These are phyloP conservation scores for Erodium maritimum DNA, from an alignment of 345 rosid genomes.

Conservation along the genomic window DNA sequence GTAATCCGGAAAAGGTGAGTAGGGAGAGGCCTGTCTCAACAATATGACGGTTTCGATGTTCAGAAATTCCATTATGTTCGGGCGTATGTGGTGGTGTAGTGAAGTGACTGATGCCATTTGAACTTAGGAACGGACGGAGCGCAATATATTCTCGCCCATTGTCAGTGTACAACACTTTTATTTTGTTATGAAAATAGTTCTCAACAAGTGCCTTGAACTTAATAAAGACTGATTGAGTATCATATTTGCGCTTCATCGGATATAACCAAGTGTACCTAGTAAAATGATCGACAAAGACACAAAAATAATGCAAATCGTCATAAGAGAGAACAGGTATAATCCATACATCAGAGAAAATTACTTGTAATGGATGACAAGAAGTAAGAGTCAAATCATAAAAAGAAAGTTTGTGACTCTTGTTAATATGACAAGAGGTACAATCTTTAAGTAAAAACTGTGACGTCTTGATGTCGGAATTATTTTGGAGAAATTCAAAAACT, in stretches of 20 bases:
- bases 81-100: too few species aligned
- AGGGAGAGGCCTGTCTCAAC: too few species aligned
- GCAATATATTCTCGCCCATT: too few species aligned
- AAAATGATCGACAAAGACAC: conserved; percentile 7
- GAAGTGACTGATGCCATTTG: too few species aligned
- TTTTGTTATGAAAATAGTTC: too few species aligned
- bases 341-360: conserved; percentile 7
- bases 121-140: too few species aligned
- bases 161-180: too few species aligned
- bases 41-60: too few species aligned
- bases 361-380: background rate
- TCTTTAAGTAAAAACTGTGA: background rate
- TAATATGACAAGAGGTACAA: conserved; percentile 2
- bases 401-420: conserved; percentile 2
- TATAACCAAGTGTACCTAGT: conserved; percentile 6
- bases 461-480: too few species aligned
- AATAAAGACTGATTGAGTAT: background rate
- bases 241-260: conserved; percentile 1
- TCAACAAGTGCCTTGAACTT: conserved; percentile 6
- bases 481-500: background rate
- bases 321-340: background rate
- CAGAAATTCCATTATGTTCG: too few species aligned
- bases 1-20: too few species aligned
- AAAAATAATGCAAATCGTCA: conserved; percentile 4
- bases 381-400: background rate